Conservation (phyloP, 2,329 filamentous ascomycete species). For the Dactylellina leptospora region DNA sequence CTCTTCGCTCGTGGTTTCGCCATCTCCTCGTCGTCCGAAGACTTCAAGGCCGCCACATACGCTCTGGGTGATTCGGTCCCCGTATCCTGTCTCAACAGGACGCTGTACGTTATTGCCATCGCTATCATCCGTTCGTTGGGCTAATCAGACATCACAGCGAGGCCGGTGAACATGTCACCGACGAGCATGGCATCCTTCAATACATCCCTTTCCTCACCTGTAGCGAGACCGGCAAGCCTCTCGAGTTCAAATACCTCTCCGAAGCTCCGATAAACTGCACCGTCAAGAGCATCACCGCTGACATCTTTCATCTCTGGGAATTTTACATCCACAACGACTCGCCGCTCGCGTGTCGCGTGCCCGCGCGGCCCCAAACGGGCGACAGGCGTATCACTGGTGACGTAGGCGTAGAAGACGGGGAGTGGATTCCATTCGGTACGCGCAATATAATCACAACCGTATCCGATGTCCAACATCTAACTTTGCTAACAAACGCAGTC, state of each 20-base stretch:
- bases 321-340: slow-evolving; percentile 99
- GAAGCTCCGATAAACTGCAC: slow-evolving; percentile 80
- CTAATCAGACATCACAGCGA: slow-evolving; percentile 67
- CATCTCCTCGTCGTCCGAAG: slow-evolving; percentile 32
- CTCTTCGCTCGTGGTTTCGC: slow-evolving; percentile 7
- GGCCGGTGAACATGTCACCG: slow-evolving; percentile 87
- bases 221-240: slow-evolving; percentile 82
- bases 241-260: slow-evolving; percentile 83
- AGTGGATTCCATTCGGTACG: slow-evolving; percentile 56
- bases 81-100: slow-evolving; percentile 50
- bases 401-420: slow-evolving; percentile 65
- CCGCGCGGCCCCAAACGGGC: slow-evolving; percentile 73
- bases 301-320: slow-evolving; percentile 88
- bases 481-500: slow-evolving; percentile 64
- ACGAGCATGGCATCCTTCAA: slow-evolving; percentile 78
- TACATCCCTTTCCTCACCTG: slow-evolving; percentile 91
- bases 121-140: background rate
- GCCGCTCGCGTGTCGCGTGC: slow-evolving; percentile 87
- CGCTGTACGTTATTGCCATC: slow-evolving; percentile 21
- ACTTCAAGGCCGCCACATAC: slow-evolving; percentile 41
- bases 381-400: slow-evolving; percentile 61
- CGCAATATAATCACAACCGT: background rate
- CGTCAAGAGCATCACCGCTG: slow-evolving; percentile 77
- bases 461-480: background rate
- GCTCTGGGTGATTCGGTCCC: slow-evolving; percentile 33